Percentiles rank a stretch among this genome's conserved stretches.
These are phyloP conservation scores for Athelia psychrophila DNA, from an alignment of 1,284 basidiomycete genomes.

Conservation along the genomic window DNA sequence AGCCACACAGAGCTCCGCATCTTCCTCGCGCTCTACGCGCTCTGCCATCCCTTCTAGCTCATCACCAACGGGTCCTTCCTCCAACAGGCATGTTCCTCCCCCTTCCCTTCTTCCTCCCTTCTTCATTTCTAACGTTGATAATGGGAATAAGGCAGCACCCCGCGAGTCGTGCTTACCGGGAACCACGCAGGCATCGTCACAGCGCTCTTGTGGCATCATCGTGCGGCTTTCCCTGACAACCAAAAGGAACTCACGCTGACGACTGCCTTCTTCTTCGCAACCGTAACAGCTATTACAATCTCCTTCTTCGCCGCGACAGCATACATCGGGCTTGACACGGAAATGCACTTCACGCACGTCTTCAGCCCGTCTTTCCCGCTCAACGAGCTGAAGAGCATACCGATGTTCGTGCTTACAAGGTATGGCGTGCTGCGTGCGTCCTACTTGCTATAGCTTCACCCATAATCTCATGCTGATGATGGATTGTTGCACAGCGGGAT, in stretches of 20 bases:
- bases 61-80: slow-evolving; percentile 76
- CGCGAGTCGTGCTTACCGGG: slow-evolving; percentile 69
- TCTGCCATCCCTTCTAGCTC: slow-evolving; percentile 76
- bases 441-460: too few species aligned
- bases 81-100: too few species aligned
- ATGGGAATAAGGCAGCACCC: slow-evolving; percentile 64
- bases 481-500: slow-evolving; percentile 48
- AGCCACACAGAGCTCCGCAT: slow-evolving; percentile 68
- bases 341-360: slow-evolving; percentile 54
- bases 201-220: slow-evolving; percentile 70
- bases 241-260: background rate
- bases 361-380: slow-evolving; percentile 64
- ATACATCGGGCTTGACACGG: slow-evolving; percentile 80
- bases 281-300: slow-evolving; percentile 53
- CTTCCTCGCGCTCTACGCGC: slow-evolving; percentile 63
- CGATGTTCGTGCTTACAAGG: slow-evolving; percentile 78
- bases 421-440: slow-evolving; percentile 81
- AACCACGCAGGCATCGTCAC: slow-evolving; percentile 72
- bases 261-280: slow-evolving; percentile 38
- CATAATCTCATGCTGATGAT: slow-evolving; percentile 1
- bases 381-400: slow-evolving; percentile 52
- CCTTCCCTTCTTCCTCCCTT: too few species aligned
- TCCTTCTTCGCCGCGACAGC: slow-evolving; percentile 68
- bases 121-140: too few species aligned
- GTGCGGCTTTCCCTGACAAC: slow-evolving; percentile 41